Evolutionary conservation across 2,329 filamentous ascomycete genomes (phyloP).

Genomic region (Pseudogymnoascus sp.): DNA sequence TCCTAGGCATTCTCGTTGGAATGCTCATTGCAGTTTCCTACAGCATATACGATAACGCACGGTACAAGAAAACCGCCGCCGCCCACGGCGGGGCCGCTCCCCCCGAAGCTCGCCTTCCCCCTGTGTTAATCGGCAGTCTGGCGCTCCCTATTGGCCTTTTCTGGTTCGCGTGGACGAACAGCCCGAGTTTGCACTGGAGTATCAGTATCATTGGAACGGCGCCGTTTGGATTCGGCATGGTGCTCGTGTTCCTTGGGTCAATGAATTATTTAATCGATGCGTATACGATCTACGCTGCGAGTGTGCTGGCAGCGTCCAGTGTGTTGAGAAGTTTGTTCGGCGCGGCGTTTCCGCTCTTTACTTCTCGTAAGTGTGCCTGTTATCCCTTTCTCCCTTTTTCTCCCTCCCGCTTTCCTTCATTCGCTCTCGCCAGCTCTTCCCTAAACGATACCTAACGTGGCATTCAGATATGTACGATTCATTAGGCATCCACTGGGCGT

Average conservation of each 20-base stretch:
- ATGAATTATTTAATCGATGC: conserved; percentile 62
- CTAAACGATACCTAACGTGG: background rate
- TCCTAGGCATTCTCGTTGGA: no score
- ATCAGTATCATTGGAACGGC: conserved; percentile 39
- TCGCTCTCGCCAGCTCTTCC: background rate
- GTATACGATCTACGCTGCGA: conserved; percentile 69
- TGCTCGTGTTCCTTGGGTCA: conserved; percentile 59
- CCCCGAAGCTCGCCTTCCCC: conserved; percentile 58
- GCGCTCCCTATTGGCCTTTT: conserved; percentile 58
- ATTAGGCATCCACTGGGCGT: conserved; percentile 70
- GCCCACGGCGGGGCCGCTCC: conserved; percentile 48
- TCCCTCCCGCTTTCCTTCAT: background rate
- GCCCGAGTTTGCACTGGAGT: conserved; percentile 48
- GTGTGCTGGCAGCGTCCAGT: conserved; percentile 64
- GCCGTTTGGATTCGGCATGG: conserved; percentile 39
- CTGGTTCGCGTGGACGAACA: conserved; percentile 63
- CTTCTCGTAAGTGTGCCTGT: conserved; percentile 32
- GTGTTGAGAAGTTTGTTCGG: conserved; percentile 67
- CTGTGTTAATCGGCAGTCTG: conserved; percentile 54
- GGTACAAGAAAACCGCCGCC: conserved; percentile 41
- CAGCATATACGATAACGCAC: conserved; percentile 49
- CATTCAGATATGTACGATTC: conserved; percentile 34
- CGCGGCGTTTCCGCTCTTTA: conserved; percentile 67
- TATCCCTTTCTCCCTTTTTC: background rate
- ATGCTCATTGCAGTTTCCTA: no score